Base-by-base conservation (phyloP, 2,329 filamentous ascomycete genomes). In the Aotearoamyces nothofagi region DNA sequence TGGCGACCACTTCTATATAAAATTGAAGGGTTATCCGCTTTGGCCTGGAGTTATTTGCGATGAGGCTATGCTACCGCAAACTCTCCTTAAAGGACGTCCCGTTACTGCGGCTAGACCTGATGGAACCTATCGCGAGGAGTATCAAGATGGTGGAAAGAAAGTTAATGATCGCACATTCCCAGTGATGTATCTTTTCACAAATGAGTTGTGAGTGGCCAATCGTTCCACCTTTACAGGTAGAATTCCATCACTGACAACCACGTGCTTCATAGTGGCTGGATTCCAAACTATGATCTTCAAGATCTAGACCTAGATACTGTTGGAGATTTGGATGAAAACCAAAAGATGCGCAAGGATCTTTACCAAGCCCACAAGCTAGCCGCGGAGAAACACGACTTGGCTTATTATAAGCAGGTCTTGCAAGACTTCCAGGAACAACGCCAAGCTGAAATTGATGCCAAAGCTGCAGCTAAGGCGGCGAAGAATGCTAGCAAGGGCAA, bases 41-140 rank as follows among this genome's bases (percentile, higher is more conserved):
- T 98, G 90, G 90, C 90, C 90, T 10, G 78, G 83, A 31, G 80
- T 98, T 49, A 73, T 98, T 43, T 90, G 82, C 52, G 84, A 93
- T 50, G 87, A 98, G 53, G 75, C 78, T 37, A 96, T 98, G 77
- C 72, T 98, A 12, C 87, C 90, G 2, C 63, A 74, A 33, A 72
- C 66, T 9, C 67, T 98, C 14, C 57, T 92, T 31, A 78, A 67
- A 45, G 69, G 68, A 25, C 78, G 90, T 36, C 90, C 87, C 6
- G 81, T 92, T 30, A 84, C 82, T 24, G 84, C 87, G 13, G 74
- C 71, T 43, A 73, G 79, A 33, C 58, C 69, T 13, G 87, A 96
- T 53, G 87, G 87, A 33, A 79, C 78, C 22, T 93, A 90, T 52
- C 75, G 81, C 30, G 81, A 84, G 34, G 80, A 87, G 39, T 94